These are phyloP conservation scores for Rosa lucieae DNA, from an alignment of 306 rosid genomes.

Conservation along the genomic window DNA sequence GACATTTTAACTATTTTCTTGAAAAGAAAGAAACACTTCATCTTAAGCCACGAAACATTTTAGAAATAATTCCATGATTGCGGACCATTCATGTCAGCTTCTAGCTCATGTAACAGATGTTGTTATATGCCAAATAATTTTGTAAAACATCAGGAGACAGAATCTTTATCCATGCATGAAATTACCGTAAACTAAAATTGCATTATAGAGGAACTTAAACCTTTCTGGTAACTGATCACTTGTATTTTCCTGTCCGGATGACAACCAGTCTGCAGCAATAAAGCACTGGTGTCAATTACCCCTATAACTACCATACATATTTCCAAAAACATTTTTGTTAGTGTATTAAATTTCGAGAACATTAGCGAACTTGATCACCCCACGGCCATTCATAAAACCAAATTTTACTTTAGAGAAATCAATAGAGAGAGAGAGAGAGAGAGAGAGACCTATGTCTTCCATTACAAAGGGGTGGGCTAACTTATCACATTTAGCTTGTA, in stretches of 20 bases:
- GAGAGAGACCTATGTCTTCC: conserved; percentile 69
- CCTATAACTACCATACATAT: background rate
- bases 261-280: conserved; percentile 50
- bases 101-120: background rate
- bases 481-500: conserved; percentile 71
- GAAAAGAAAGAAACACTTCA: background rate
- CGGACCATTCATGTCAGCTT: background rate
- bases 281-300: background rate
- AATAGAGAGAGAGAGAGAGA: background rate
- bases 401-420: background rate
- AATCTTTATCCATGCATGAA: background rate
- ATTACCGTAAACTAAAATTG: background rate
- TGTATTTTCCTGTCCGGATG: conserved; percentile 66
- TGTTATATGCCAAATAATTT: background rate
- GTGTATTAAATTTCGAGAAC: background rate
- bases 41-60: background rate
- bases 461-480: conserved; percentile 62
- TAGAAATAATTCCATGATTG: background rate
- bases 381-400: background rate
- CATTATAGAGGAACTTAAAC: conserved; percentile 34
- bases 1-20: background rate
- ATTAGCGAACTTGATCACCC: background rate
- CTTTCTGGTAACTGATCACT: conserved; percentile 84
- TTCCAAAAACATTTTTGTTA: background rate
- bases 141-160: background rate